Base-by-base conservation (phyloP, 805 yeast species). In the Danielia oregonensis region DNA sequence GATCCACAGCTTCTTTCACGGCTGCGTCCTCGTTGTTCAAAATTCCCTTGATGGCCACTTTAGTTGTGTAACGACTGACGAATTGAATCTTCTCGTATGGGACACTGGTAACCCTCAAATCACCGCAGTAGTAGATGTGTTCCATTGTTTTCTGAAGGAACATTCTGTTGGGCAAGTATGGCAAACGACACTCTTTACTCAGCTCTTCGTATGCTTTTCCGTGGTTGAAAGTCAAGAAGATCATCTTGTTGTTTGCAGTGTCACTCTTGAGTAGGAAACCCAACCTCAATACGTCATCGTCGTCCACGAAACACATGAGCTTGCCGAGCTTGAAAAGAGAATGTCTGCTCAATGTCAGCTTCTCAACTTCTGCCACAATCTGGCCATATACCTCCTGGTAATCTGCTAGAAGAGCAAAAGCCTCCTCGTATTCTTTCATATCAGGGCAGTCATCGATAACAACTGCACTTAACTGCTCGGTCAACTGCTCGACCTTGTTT, bases 261-360 rank as follows among this genome's bases (percentile, higher is more conserved):
- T 65, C 59, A 44, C 69, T 40, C 51, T 68, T 76, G 24, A 74
- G 63, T 17, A 81, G 59, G 36, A 82, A 70, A 4, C 88, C 94
- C 9, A 74, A 58, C 30, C 63, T 55, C 1, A 70, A 44, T 11
- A 57, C 53, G 4, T 59, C 69, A 5, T 63, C 52, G 4, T 55
- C 54, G 49, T 79, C 81, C 40, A 76, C 68, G 54, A 64, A 86
- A 5, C 80, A 67, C 33, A 85, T 49, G 31, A 83, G 51, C 40
- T 82, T 65, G 2, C 89, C 91, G 2, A 59, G 51, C 35, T 59
- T 65, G 33, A 84, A 57, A 13, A 60, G 39, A 25, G 69, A 58
- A 22, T 67, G 65, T 35, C 74, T 68, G n/a, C 74, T 59, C 2
- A 66, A 49, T 1, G 81, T 68, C 31, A 72, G 63, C 27, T 65